Evolutionary conservation across 2,329 filamentous ascomycete species (phyloP).

Genomic region (Xylaria sp.): DNA sequence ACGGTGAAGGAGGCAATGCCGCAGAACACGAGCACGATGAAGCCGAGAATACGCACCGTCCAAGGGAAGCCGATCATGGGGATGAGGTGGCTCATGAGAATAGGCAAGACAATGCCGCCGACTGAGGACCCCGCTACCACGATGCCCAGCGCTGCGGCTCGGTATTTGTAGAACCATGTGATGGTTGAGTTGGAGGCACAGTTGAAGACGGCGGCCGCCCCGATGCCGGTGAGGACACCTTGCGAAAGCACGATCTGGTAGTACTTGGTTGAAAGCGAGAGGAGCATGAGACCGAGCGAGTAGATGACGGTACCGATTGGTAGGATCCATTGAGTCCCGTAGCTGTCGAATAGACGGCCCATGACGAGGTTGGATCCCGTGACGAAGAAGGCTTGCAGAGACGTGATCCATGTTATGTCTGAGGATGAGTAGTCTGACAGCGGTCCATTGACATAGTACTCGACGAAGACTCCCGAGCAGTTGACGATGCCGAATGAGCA

Average conservation of each 20-base stretch:
- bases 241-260: constrained; percentile 57
- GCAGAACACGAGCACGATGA: constrained; percentile 53
- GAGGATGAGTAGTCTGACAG: constrained; percentile 60
- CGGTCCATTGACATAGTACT: constrained; percentile 63
- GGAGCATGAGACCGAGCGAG: constrained; percentile 71
- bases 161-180: constrained; percentile 35
- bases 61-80: constrained; percentile 53
- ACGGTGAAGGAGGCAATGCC: constrained; percentile 48
- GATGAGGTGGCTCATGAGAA: constrained; percentile 65
- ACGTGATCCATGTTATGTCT: constrained; percentile 67
- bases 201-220: constrained; percentile 42
- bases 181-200: constrained; percentile 36
- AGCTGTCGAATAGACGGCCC: constrained; percentile 39
- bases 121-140: constrained; percentile 60
- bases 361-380: constrained; percentile 56
- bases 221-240: constrained; percentile 50
- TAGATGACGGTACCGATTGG: constrained; percentile 63
- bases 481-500: constrained; percentile 55
- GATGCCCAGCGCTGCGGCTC: constrained; percentile 36
- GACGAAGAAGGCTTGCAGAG: constrained; percentile 59
- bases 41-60: constrained; percentile 53
- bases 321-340: constrained; percentile 54
- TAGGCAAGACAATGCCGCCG: constrained; percentile 66
- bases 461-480: constrained; percentile 65
- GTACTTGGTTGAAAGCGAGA: constrained; percentile 57